These are phyloP conservation scores for Cutaneotrichosporon cyanovorans DNA, from an alignment of 1,284 basidiomycete genomes.

Conservation along the genomic window DNA sequence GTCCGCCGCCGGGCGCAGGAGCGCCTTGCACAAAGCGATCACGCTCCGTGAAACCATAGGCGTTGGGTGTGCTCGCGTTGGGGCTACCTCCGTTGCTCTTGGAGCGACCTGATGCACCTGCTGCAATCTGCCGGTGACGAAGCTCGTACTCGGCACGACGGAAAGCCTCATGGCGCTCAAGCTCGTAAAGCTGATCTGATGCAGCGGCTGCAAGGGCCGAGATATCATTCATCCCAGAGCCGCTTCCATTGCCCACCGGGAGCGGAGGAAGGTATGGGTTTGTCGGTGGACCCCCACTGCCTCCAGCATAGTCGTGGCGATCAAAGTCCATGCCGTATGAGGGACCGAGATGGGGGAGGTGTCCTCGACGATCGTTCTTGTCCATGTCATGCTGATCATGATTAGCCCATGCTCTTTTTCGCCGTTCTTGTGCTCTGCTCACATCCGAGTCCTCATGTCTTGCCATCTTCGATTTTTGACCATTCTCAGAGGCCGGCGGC, in stretches of 20 bases:
- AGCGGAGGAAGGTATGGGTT: slow-evolving; percentile 32
- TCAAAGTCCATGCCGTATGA: slow-evolving; percentile 44
- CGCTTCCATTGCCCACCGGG: slow-evolving; percentile 17
- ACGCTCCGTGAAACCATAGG: slow-evolving; percentile 38
- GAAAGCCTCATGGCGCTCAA: slow-evolving; percentile 75
- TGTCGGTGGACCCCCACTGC: background rate
- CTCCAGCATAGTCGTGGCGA: slow-evolving; percentile 25
- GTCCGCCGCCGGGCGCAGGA: slow-evolving; percentile 32
- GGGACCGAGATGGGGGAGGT: slow-evolving; percentile 35
- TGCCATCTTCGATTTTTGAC: slow-evolving; percentile 24
- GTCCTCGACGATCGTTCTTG: slow-evolving; percentile 28
- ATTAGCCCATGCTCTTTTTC: slow-evolving; percentile 1
- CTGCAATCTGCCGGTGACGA: slow-evolving; percentile 52
- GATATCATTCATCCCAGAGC: slow-evolving; percentile 43
- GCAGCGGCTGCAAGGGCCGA: slow-evolving; percentile 69
- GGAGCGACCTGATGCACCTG: slow-evolving; percentile 33
- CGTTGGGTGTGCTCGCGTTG: slow-evolving; percentile 28
- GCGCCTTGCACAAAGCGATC: slow-evolving; percentile 35
- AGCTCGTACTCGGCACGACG: slow-evolving; percentile 78
- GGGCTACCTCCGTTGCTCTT: slow-evolving; percentile 60
- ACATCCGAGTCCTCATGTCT: slow-evolving; percentile 35
- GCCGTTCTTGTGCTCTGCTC: too few species aligned
- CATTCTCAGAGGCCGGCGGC: slow-evolving; percentile 36
- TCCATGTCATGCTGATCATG: slow-evolving; percentile 28
- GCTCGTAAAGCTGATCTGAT: slow-evolving; percentile 73